A percentile compares a stretch with the other conserved stretches of the same genome.
These are phyloP conservation scores for Chlorella vulgaris DNA, from an alignment of 139 green algal species.

Conservation along the genomic window DNA sequence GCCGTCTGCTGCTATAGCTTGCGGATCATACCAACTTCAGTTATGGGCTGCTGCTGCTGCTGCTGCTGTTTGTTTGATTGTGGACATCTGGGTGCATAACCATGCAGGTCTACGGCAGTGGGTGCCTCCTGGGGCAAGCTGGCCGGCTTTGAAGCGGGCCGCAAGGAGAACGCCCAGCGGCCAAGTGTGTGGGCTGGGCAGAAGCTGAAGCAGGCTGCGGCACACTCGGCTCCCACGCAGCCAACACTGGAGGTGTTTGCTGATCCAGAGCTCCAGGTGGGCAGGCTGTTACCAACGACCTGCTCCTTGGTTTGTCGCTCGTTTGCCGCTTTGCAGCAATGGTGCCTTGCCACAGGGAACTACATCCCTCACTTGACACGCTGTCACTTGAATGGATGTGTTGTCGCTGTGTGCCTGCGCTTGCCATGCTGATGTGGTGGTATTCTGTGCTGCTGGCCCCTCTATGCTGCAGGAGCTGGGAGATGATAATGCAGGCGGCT, in stretches of 20 bases:
- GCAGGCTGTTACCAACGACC: not conserved
- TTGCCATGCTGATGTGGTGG: too few species aligned
- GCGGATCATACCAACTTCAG: too few species aligned
- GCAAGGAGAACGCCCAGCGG: slow-evolving; percentile 62
- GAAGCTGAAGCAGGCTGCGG: slow-evolving; percentile 46
- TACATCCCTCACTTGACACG: too few species aligned
- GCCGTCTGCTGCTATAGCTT: too few species aligned
- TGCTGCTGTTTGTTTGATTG: too few species aligned
- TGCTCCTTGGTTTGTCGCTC: not conserved
- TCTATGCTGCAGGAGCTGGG: not conserved
- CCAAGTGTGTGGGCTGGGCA: slow-evolving; percentile 49
- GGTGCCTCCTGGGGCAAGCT: slow-evolving; percentile 29
- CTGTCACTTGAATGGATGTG: too few species aligned
- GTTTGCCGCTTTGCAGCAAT: too few species aligned
- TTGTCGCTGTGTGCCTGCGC: too few species aligned
- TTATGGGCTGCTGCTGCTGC: too few species aligned
- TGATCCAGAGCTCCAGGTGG: slow-evolving; percentile 52
- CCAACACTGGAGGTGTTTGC: slow-evolving; percentile 45
- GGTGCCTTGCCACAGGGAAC: not conserved
- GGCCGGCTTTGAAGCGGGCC: slow-evolving; percentile 35
- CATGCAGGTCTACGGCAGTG: slow-evolving; percentile 12
- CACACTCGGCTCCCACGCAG: slow-evolving; percentile 17
- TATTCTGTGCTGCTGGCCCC: too few species aligned
- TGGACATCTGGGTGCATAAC: too few species aligned
- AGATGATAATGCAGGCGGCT: not conserved